These are phyloP conservation scores for Neoarthrinium moseri DNA, from an alignment of 2,329 filamentous ascomycete genomes.

Conservation along the genomic window DNA sequence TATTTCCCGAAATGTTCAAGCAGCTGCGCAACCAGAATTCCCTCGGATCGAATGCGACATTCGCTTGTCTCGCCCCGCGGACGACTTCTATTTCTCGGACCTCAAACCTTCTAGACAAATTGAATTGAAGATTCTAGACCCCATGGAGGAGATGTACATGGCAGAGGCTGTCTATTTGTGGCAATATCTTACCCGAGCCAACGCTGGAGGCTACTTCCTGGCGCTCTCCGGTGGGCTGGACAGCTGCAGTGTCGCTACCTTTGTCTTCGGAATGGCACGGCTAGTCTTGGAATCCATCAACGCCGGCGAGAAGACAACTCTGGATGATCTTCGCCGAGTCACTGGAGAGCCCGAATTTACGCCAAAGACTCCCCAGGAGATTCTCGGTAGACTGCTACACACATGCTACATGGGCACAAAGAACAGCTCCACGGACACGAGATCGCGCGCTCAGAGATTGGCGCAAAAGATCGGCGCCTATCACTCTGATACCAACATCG, in stretches of 20 bases:
- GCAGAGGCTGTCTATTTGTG: neutral
- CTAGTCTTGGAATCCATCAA: neutral
- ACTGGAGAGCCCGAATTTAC: neutral
- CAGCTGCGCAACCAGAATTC: neutral
- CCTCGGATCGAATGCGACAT: neutral
- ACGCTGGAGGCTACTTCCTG: neutral
- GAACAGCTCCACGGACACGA: neutral
- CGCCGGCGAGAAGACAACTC: neutral
- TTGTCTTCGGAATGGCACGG: neutral
- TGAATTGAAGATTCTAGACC: constrained; percentile 1
- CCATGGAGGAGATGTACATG: constrained; percentile 1
- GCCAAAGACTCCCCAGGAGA: neutral
- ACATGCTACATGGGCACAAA: constrained; percentile 1
- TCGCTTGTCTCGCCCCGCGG: neutral
- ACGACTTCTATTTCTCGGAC: neutral
- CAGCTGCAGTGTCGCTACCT: neutral
- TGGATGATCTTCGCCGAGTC: neutral
- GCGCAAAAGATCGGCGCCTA: neutral
- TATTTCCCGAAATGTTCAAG: constrained; percentile 1
- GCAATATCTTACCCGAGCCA: neutral
- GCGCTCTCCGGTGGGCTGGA: neutral
- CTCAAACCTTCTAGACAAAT: neutral
- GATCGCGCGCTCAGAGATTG: neutral
- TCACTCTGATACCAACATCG: neutral
- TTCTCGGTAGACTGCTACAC: neutral